A percentile compares a stretch with the other conserved stretches of the same genome.
These are phyloP conservation scores for Salix suchowensis DNA, from an alignment of 345 rosid species.

Conservation along the genomic window DNA sequence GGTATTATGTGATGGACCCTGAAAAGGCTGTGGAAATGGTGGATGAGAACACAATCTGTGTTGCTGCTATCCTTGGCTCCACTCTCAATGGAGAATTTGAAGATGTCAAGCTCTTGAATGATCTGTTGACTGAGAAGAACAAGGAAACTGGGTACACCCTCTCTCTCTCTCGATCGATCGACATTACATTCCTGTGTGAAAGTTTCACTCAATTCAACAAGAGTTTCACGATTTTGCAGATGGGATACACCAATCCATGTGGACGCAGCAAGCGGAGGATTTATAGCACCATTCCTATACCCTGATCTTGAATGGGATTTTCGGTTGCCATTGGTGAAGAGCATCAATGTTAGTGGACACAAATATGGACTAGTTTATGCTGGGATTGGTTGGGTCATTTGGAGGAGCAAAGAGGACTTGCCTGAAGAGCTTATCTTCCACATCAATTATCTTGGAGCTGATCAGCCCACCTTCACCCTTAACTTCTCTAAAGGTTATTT, in stretches of 20 bases:
- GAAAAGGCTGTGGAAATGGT: conserved; percentile 27
- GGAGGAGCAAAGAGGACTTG: conserved; percentile 31
- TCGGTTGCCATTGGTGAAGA: conserved; percentile 26
- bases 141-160: conserved; percentile 15
- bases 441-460: conserved; percentile 31
- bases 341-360: conserved; percentile 27
- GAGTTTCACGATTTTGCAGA: neutral
- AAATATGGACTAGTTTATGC: conserved; percentile 31
- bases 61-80: conserved; percentile 27
- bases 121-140: conserved; percentile 15
- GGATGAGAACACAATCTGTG: conserved; percentile 26
- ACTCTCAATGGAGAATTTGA: conserved; percentile 30
- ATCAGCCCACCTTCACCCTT: conserved; percentile 32
- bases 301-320: conserved; percentile 30
- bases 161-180: neutral
- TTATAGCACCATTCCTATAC: conserved; percentile 23
- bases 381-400: conserved; percentile 24
- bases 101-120: conserved; percentile 25
- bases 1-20: conserved; percentile 21
- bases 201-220: too few species aligned
- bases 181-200: too few species aligned
- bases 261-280: conserved; percentile 32
- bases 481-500: conserved; percentile 25
- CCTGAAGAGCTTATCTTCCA: conserved; percentile 31
- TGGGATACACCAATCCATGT: conserved; percentile 30